These are phyloP conservation scores for Scutellaria galericulata DNA, from an alignment of 257 asterid genomes.

Conservation along the genomic window DNA sequence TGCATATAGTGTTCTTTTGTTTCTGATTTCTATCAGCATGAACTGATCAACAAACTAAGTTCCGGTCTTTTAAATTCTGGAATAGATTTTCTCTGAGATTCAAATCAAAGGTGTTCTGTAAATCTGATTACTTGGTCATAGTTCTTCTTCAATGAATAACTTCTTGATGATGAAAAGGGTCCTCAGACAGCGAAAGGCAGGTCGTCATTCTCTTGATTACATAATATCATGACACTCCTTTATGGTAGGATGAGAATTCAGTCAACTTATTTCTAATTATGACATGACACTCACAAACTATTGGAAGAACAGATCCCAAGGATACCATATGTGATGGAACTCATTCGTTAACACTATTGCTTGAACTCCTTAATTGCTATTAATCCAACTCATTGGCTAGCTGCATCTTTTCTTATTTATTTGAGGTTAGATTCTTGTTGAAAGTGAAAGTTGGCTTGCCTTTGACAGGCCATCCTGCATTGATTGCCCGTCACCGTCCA, in stretches of 20 bases:
- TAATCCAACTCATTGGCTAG: conserved; percentile 2
- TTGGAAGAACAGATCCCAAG: neutral
- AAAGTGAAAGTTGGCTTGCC: neutral
- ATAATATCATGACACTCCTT: too few relatives aligned
- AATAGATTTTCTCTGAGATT: neutral
- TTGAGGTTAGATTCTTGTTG: conserved; percentile 14
- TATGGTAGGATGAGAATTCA: too few relatives aligned
- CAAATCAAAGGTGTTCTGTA: neutral
- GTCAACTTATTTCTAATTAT: too few relatives aligned
- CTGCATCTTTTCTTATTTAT: neutral
- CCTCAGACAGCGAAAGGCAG: neutral
- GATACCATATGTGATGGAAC: neutral
- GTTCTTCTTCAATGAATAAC: too few relatives aligned
- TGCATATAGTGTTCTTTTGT: neutral
- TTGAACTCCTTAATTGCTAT: neutral
- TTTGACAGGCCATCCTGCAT: conserved; percentile 88
- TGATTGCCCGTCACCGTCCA: conserved; percentile 97
- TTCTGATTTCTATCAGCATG: neutral
- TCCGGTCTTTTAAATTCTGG: too few relatives aligned
- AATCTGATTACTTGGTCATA: too few relatives aligned
- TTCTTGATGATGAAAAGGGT: neutral
- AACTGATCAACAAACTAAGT: neutral
- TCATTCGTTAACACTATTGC: neutral
- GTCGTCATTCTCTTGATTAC: neutral
- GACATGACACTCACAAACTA: neutral